These are phyloP conservation scores for Dendrostoma leiphaemia DNA, from an alignment of 2,329 filamentous ascomycete species.

Conservation along the genomic window DNA sequence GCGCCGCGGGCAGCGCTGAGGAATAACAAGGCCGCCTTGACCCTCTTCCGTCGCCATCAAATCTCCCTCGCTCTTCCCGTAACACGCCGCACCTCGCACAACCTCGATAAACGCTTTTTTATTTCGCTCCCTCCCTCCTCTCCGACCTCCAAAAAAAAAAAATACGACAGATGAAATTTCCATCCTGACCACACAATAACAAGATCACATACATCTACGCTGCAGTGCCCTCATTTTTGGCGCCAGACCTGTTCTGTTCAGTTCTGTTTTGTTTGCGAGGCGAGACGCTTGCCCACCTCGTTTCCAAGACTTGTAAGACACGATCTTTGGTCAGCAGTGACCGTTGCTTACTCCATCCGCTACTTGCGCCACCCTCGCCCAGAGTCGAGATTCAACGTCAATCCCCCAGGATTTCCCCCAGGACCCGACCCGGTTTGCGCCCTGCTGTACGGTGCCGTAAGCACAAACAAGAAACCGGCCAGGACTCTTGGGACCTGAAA, in stretches of 20 bases:
- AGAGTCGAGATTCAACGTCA: slow-evolving; percentile 12
- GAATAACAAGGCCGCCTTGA: slow-evolving; percentile 1
- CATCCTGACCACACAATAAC: no score
- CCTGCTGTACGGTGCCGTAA: slow-evolving; percentile 6
- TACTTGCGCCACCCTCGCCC: slow-evolving; percentile 3
- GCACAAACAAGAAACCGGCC: slow-evolving; percentile 12
- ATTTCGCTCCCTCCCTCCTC: not conserved
- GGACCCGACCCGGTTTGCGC: not conserved
- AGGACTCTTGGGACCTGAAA: slow-evolving; percentile 5
- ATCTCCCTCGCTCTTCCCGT: slow-evolving; percentile 6
- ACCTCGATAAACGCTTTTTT: not conserved
- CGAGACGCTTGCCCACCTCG: not conserved
- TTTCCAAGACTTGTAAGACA: not conserved
- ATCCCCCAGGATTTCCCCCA: slow-evolving; percentile 11
- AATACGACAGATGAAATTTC: no score
- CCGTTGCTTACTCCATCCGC: not conserved
- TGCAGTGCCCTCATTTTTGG: no score
- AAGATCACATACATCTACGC: no score
- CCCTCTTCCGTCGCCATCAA: slow-evolving; percentile 2
- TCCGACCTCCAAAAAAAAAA: no score
- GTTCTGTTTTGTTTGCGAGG: no score
- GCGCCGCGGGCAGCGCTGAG: not conserved
- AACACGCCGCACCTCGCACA: no score
- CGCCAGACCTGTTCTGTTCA: no score
- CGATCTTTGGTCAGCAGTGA: not conserved